A percentile compares a stretch with the other conserved stretches of the same genome.
Conservation (phyloP, 2,329 filamentous ascomycete genomes). For the Metarhizium guizhouense region DNA sequence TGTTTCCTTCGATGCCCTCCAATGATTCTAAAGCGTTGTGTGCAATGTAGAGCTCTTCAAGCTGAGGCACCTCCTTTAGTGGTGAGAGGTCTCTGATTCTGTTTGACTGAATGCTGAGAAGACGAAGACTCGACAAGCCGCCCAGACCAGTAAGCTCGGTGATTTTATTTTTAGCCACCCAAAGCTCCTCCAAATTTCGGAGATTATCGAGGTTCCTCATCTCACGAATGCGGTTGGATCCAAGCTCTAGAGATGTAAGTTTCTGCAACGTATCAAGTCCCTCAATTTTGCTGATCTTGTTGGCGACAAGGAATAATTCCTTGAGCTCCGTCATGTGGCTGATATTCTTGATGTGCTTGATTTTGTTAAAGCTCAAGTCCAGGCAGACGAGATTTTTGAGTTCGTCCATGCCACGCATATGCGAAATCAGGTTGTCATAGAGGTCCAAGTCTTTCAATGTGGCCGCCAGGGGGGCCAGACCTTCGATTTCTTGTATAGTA, state of each 20-base stretch:
- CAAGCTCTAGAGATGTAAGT: slow-evolving; percentile 79
- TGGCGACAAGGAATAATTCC: slow-evolving; percentile 88
- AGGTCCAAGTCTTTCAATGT: slow-evolving; percentile 80
- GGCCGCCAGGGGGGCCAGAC: slow-evolving; percentile 55
- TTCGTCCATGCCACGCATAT: slow-evolving; percentile 74
- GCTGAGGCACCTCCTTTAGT: slow-evolving; percentile 60
- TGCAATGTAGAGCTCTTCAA: slow-evolving; percentile 92
- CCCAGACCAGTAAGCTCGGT: slow-evolving; percentile 68
- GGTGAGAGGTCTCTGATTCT: slow-evolving; percentile 72
- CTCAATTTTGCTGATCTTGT: slow-evolving; percentile 86
- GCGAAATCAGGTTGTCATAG: slow-evolving; percentile 90
- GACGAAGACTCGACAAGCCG: slow-evolving; percentile 68
- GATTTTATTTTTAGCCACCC: slow-evolving; percentile 97
- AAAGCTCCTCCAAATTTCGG: slow-evolving; percentile 73
- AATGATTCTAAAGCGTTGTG: slow-evolving; percentile 83
- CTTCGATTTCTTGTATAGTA: slow-evolving; percentile 69
- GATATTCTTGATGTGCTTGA: slow-evolving; percentile 94
- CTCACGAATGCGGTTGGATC: slow-evolving; percentile 83
- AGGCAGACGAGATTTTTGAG: slow-evolving; percentile 68
- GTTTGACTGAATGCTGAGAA: slow-evolving; percentile 93
- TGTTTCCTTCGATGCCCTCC: slow-evolving; percentile 59
- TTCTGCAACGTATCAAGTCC: slow-evolving; percentile 66
- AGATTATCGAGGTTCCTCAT: slow-evolving; percentile 78
- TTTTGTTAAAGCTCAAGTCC: slow-evolving; percentile 97
- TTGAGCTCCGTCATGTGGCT: slow-evolving; percentile 66